Percentiles rank a stretch among this genome's conserved stretches.
Evolutionary conservation across 768 basidiomycete genomes (phyloP).

Genomic region (Guyanaporus albipodus): DNA sequence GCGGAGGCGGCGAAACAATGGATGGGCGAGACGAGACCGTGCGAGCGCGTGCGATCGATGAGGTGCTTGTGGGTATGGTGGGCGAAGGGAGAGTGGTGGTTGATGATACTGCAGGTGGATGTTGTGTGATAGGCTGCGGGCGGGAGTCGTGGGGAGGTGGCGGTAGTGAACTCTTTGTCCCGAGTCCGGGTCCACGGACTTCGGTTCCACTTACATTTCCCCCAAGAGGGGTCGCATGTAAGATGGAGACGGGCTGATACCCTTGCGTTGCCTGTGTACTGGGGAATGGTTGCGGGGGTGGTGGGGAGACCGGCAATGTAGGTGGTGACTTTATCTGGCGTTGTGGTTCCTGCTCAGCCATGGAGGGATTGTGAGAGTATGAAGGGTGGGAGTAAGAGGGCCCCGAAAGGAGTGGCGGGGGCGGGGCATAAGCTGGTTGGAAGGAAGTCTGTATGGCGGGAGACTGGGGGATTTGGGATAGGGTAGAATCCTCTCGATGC

Average conservation of each 20-base stretch:
- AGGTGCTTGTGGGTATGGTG: slow-evolving; percentile 13
- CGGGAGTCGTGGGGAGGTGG: slow-evolving; percentile 7
- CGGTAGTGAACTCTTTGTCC: not conserved
- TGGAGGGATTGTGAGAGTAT: slow-evolving; percentile 9
- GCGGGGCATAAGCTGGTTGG: slow-evolving; percentile 28
- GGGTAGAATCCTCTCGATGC: slow-evolving; percentile 13
- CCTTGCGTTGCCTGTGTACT: slow-evolving; percentile 11
- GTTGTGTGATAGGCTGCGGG: slow-evolving; percentile 19
- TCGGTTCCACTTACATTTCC: slow-evolving; percentile 3
- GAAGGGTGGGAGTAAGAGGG: slow-evolving; percentile 15
- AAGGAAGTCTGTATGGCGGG: slow-evolving; percentile 26
- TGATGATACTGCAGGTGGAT: slow-evolving; percentile 10
- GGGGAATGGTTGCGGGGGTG: slow-evolving; percentile 12
- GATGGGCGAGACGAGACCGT: slow-evolving; percentile 25
- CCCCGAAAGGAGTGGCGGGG: slow-evolving; percentile 16
- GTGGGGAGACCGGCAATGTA: not conserved
- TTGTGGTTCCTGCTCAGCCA: slow-evolving; percentile 11
- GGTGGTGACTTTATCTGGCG: slow-evolving; percentile 15
- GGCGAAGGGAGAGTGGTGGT: slow-evolving; percentile 17
- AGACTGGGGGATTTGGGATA: slow-evolving; percentile 26
- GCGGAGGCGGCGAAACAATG: slow-evolving; percentile 12
- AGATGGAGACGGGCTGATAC: slow-evolving; percentile 22
- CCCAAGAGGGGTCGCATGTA: slow-evolving; percentile 9
- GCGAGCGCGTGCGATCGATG: slow-evolving; percentile 26
- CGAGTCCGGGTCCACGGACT: slow-evolving; percentile 17